A percentile compares a stretch with the other conserved stretches of the same genome.
These are phyloP conservation scores for Ricinus communis DNA, from an alignment of 345 rosid genomes.

Conservation along the genomic window DNA sequence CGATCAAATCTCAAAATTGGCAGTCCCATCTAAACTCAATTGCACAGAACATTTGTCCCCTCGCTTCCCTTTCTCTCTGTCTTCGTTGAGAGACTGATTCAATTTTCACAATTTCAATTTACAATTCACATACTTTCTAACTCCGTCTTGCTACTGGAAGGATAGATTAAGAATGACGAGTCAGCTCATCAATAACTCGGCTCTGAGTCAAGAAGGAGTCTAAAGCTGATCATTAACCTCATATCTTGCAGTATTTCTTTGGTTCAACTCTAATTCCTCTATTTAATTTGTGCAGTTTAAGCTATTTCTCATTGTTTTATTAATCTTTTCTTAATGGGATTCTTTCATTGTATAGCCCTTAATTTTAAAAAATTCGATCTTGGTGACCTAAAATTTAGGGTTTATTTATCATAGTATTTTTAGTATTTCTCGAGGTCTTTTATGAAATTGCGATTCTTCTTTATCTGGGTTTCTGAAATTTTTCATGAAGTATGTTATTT, in stretches of 20 bases:
- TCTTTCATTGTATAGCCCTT: background rate
- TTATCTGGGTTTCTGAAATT: conserved; percentile 5
- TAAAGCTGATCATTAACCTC: conserved; percentile 14
- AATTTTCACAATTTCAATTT: background rate
- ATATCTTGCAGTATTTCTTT: background rate
- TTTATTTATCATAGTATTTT: conserved; percentile 13
- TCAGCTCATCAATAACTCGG: conserved; percentile 32
- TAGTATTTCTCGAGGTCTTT: background rate
- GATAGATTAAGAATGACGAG: conserved; percentile 18
- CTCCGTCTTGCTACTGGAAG: conserved; percentile 13
- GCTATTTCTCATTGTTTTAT: background rate
- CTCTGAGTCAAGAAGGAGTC: conserved; percentile 16
- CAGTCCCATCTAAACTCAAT: background rate
- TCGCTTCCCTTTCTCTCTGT: background rate
- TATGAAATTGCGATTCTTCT: background rate
- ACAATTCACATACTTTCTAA: background rate
- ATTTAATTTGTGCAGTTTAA: background rate
- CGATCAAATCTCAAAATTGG: background rate
- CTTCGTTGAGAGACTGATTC: background rate
- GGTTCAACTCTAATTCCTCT: background rate
- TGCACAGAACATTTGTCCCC: background rate
- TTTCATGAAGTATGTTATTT: background rate
- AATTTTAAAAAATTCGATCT: conserved; percentile 10
- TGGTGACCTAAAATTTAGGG: conserved; percentile 25
- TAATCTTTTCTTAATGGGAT: no score